These are phyloP conservation scores for Penicillium goetzii DNA, from an alignment of 495 filamentous ascomycete genomes.

Conservation along the genomic window DNA sequence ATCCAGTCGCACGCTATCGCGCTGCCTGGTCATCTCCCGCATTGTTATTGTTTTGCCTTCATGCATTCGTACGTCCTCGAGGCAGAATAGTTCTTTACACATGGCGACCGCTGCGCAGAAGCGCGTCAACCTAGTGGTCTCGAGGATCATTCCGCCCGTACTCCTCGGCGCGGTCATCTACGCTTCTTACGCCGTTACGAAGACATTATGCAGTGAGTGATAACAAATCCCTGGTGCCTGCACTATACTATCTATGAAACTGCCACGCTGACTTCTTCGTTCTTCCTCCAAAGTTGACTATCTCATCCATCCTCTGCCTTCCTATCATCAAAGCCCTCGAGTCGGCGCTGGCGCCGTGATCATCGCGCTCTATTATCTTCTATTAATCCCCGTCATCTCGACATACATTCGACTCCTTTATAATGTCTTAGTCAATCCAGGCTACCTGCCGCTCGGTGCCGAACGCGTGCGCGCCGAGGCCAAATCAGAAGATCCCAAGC, in stretches of 20 bases:
- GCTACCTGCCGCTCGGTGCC: slow-evolving; percentile 65
- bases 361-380: slow-evolving; percentile 69
- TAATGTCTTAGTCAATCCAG: slow-evolving; percentile 67
- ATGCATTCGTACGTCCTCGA: slow-evolving; percentile 15
- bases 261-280: background rate
- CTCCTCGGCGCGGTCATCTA: slow-evolving; percentile 63
- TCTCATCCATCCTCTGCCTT: slow-evolving; percentile 57
- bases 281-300: slow-evolving; percentile 56
- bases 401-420: slow-evolving; percentile 71
- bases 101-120: slow-evolving; percentile 44
- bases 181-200: slow-evolving; percentile 64
- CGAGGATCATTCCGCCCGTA: slow-evolving; percentile 61
- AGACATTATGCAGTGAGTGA: slow-evolving; percentile 58
- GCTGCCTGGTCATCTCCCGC: background rate
- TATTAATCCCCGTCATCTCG: slow-evolving; percentile 65
- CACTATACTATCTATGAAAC: background rate
- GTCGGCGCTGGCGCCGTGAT: slow-evolving; percentile 66
- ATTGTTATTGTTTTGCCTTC: slow-evolving; percentile 12
- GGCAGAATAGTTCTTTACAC: slow-evolving; percentile 18
- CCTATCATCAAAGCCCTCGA: slow-evolving; percentile 44
- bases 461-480: slow-evolving; percentile 27
- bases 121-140: slow-evolving; percentile 55
- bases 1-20: slow-evolving; percentile 11
- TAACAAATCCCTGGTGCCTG: background rate
- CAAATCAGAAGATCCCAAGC: slow-evolving; percentile 18